A percentile compares a stretch with the other conserved stretches of the same genome.
Conservation (phyloP, 805 yeast genomes). For the Lachancea mirantina region DNA sequence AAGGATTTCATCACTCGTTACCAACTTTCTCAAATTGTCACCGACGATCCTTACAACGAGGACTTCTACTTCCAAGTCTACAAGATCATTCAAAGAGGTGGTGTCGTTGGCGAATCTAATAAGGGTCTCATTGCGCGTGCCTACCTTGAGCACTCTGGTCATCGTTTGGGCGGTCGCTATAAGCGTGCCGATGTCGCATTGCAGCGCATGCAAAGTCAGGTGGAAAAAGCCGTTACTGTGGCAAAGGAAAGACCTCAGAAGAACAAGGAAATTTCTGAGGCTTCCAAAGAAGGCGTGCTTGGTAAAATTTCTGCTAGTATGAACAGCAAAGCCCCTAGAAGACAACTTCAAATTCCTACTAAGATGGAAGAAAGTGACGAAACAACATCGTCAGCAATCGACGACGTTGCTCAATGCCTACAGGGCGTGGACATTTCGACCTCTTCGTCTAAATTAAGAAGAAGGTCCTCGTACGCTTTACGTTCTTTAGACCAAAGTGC, state of each 20-base stretch:
- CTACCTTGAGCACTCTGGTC: conserved; percentile 85
- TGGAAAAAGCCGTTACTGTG: conserved; percentile 89
- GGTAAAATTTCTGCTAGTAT: conserved; percentile 81
- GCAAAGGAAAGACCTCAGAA: conserved; percentile 82
- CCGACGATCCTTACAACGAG: conserved; percentile 95
- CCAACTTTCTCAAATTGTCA: conserved; percentile 90
- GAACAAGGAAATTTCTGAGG: conserved; percentile 36
- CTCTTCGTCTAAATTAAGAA: conserved; percentile 20
- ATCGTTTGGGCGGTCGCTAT: conserved; percentile 77
- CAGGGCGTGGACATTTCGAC: conserved; percentile 25
- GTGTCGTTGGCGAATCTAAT: conserved; percentile 37
- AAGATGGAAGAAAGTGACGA: conserved; percentile 38
- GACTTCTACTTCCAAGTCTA: conserved; percentile 94
- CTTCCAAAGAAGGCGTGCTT: conserved; percentile 70
- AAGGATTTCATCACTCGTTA: conserved; percentile 91
- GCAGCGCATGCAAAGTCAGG: conserved; percentile 97
- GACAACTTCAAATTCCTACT: conserved; percentile 57
- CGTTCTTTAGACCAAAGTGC: conserved; percentile 28
- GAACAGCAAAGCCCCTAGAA: conserved; percentile 81
- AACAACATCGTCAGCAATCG: conserved; percentile 21
- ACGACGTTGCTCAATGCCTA: conserved; percentile 28
- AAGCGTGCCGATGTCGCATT: conserved; percentile 84
- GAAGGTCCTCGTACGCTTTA: conserved; percentile 33
- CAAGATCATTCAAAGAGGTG: conserved; percentile 58
- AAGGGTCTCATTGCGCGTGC: conserved; percentile 86